phyloP scores from a whole-genome alignment of 441 rosid genomes.

The Erodium moschatum region DNA sequence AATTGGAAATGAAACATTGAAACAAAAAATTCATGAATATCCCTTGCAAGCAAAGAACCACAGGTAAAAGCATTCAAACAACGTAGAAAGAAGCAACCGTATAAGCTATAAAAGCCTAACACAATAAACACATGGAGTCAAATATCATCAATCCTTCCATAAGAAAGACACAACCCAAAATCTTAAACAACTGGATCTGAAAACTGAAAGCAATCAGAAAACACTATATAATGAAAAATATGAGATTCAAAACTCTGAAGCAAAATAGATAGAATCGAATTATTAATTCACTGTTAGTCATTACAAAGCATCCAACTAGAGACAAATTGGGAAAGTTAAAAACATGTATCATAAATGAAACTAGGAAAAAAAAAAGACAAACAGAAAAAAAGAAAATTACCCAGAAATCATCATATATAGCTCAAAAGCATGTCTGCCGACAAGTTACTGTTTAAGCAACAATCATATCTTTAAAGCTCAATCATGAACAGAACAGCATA shows the following conservation, averaged over 20 bases:
- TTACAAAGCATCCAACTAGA: not conserved
- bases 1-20: slow-evolving; percentile 2
- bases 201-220: not conserved
- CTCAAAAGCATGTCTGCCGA: not conserved
- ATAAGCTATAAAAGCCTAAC: not conserved
- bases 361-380: not conserved
- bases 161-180: not conserved
- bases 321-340: not conserved
- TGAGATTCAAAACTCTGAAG: not conserved
- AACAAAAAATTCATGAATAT: not conserved
- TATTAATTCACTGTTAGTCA: not conserved
- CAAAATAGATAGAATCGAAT: not conserved
- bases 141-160: not conserved
- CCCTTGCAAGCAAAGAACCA: slow-evolving; percentile 5
- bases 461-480: slow-evolving; percentile 1
- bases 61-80: not conserved
- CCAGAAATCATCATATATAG: not conserved
- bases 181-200: not conserved
- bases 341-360: not conserved
- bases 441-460: not conserved
- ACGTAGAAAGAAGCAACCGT: not conserved
- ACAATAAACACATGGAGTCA: not conserved
- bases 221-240: not conserved
- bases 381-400: too few relatives aligned
- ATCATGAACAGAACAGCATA: not conserved